These are phyloP conservation scores for Penicillium freii DNA, from an alignment of 2,329 filamentous ascomycete genomes.

Conservation along the genomic window DNA sequence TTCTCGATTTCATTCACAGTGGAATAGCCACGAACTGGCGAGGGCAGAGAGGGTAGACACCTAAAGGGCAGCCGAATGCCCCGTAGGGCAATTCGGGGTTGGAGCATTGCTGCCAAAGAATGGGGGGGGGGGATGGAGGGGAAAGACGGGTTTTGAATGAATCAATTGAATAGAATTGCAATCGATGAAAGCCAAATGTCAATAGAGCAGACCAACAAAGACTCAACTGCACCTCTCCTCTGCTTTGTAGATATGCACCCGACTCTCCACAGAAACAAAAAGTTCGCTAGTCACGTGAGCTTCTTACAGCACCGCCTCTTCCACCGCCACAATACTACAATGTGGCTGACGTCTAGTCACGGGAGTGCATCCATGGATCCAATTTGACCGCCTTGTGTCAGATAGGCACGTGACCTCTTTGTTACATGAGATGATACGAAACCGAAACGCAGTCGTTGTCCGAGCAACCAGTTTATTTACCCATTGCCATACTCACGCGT, in stretches of 20 bases:
- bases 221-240: conserved; percentile 2
- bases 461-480: conserved; percentile 36
- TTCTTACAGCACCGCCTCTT: conserved; percentile 3
- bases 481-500: conserved; percentile 18
- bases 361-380: background rate
- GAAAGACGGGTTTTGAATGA: background rate
- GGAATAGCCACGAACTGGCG: conserved; percentile 53
- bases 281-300: conserved; percentile 23
- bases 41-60: conserved; percentile 44
- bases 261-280: conserved; percentile 17
- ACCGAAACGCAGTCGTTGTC: conserved; percentile 48
- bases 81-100: conserved; percentile 61
- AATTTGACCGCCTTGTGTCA: background rate
- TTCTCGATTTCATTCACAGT: conserved; percentile 39
- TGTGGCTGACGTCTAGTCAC: background rate
- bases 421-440: conserved; percentile 6
- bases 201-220: conserved; percentile 5
- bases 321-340: background rate
- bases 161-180: background rate
- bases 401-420: background rate
- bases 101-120: conserved; percentile 55
- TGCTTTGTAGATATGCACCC: conserved; percentile 4
- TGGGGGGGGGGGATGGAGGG: background rate
- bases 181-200: background rate
- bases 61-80: conserved; percentile 50